phyloP scores from a whole-genome alignment of 208 protist genomes.

The Strigomonas culicis region DNA sequence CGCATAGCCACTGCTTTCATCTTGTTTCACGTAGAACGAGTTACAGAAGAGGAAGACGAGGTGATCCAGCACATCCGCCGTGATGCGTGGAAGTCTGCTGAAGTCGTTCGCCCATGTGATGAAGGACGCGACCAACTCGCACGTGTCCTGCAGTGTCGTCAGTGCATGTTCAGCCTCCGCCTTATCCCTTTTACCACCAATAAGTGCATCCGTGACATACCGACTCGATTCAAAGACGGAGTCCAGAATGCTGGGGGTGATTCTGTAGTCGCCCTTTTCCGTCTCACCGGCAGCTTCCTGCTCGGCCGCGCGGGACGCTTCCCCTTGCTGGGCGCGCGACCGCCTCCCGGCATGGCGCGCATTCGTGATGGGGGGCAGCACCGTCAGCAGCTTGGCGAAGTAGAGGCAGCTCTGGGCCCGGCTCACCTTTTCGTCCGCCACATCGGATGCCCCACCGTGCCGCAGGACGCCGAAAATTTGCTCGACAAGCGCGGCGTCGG shows the following conservation, averaged over 20 bases:
- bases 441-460: too few species aligned
- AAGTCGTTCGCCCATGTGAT: background rate
- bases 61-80: background rate
- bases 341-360: background rate
- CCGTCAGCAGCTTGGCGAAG: conserved; percentile 27
- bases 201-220: background rate
- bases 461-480: background rate
- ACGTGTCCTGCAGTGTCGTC: background rate
- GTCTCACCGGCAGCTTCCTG: background rate
- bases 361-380: conserved; percentile 19
- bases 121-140: background rate
- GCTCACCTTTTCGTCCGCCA: background rate
- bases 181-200: background rate
- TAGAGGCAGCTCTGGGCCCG: conserved; percentile 9
- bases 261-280: background rate
- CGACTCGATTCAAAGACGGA: background rate
- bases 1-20: background rate
- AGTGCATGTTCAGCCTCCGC: background rate
- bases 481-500: conserved; percentile 7
- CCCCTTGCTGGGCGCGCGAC: background rate
- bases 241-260: background rate
- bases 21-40: background rate
- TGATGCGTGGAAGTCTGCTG: background rate
- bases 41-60: background rate
- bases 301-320: too few species aligned